phyloP scores from a whole-genome alignment of 2,329 filamentous ascomycete species.

The Xylaria sp. region DNA sequence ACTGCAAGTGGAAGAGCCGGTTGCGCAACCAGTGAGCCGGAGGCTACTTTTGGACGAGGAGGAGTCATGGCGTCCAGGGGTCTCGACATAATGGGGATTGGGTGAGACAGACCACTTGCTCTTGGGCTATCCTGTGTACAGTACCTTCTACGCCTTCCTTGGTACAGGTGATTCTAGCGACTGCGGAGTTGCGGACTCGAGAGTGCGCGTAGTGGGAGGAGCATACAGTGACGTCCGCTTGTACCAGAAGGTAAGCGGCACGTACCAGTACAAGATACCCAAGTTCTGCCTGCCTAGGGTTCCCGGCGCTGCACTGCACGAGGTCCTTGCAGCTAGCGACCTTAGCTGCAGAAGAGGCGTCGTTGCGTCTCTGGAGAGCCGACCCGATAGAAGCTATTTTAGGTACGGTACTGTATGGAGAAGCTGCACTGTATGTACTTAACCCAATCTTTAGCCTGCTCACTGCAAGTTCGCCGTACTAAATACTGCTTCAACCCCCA shows the following conservation, averaged over 20 bases:
- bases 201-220: slow-evolving; percentile 9
- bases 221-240: slow-evolving; percentile 9
- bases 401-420: background rate
- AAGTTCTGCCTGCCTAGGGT: slow-evolving; percentile 7
- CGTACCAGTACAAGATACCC: background rate
- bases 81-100: slow-evolving; percentile 31
- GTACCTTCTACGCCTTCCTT: slow-evolving; percentile 1
- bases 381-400: slow-evolving; percentile 25
- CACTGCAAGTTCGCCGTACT: background rate
- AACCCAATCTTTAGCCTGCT: background rate
- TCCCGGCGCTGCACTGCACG: slow-evolving; percentile 29
- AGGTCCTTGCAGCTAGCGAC: slow-evolving; percentile 28
- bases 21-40: slow-evolving; percentile 38
- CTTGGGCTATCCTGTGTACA: background rate
- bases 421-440: no score
- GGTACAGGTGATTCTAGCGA: background rate
- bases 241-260: slow-evolving; percentile 4
- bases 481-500: slow-evolving; percentile 1
- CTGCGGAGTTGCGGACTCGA: slow-evolving; percentile 28
- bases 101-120: background rate
- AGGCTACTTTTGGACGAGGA: slow-evolving; percentile 36
- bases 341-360: slow-evolving; percentile 28
- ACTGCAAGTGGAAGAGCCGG: slow-evolving; percentile 35
- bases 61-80: slow-evolving; percentile 39
- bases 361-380: slow-evolving; percentile 6